These are phyloP conservation scores for Corinectria fuckeliana DNA, from an alignment of 2,329 filamentous ascomycete genomes.

Conservation along the genomic window DNA sequence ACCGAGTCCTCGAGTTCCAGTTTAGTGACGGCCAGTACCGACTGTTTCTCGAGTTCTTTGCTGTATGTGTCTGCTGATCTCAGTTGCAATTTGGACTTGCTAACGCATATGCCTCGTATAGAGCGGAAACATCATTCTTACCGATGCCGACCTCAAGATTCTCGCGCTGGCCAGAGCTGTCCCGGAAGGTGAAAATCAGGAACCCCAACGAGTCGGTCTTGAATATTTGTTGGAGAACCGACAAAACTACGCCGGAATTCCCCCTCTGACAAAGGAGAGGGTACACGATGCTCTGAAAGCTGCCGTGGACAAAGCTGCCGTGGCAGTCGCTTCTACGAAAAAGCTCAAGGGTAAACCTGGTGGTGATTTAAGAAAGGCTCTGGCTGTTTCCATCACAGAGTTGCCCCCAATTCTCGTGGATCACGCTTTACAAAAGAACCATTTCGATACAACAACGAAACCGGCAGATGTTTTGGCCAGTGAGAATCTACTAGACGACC, in stretches of 20 bases:
- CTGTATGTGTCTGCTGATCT: constrained; percentile 47
- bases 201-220: constrained; percentile 78
- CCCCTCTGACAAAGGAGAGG: constrained; percentile 75
- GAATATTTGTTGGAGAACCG: constrained; percentile 81
- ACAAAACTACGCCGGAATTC: constrained; percentile 82
- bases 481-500: constrained; percentile 66
- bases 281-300: constrained; percentile 72
- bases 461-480: constrained; percentile 74
- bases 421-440: constrained; percentile 74
- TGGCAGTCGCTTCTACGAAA: constrained; percentile 56
- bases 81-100: background rate
- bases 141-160: constrained; percentile 83
- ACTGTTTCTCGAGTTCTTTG: constrained; percentile 94
- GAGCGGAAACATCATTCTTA: constrained; percentile 92
- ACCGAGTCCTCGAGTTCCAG: constrained; percentile 88
- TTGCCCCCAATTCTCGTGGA: constrained; percentile 88
- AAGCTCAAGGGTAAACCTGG: constrained; percentile 76
- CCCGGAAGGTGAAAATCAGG: constrained; percentile 80
- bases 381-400: constrained; percentile 86
- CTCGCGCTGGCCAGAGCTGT: constrained; percentile 82
- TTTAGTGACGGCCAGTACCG: constrained; percentile 92
- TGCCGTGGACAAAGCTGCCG: constrained; percentile 65
- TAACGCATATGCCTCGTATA: constrained; percentile 26
- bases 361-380: constrained; percentile 77
- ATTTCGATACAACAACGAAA: constrained; percentile 72